Percentiles rank a stretch among this genome's conserved stretches.
phyloP scores from a whole-genome alignment of 1,284 basidiomycete genomes.

The Grifola frondosa region DNA sequence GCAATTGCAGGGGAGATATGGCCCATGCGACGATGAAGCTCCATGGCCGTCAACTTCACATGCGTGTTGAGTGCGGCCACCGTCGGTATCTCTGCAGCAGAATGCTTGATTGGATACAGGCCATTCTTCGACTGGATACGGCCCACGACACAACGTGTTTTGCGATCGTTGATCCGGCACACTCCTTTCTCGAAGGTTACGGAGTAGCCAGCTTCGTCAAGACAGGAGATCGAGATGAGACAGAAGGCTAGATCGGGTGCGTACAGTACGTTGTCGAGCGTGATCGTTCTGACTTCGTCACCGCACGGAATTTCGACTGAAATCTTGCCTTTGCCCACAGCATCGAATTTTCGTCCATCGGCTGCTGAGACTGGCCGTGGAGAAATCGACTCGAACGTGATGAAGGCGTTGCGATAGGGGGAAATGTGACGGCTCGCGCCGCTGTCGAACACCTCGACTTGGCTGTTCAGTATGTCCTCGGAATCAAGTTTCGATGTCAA shows the following conservation, averaged over 20 bases:
- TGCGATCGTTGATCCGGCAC: constrained; percentile 21
- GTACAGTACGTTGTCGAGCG: constrained; percentile 33
- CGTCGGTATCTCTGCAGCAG: too few relatives aligned
- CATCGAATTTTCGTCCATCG: constrained; percentile 32
- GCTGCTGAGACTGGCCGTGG: constrained; percentile 31
- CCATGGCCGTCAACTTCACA: constrained; percentile 18
- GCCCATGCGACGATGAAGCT: constrained; percentile 35
- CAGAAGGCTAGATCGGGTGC: constrained; percentile 34
- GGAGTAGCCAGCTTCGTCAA: constrained; percentile 26
- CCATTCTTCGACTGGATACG: constrained; percentile 25
- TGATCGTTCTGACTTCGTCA: constrained; percentile 19
- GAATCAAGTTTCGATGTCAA: too few relatives aligned
- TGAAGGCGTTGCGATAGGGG: constrained; percentile 26
- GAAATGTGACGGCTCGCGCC: constrained; percentile 38
- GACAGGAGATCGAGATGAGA: constrained; percentile 32
- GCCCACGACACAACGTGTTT: constrained; percentile 17
- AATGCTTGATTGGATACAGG: constrained; percentile 28
- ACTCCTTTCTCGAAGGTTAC: constrained; percentile 21
- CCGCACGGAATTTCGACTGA: constrained; percentile 31
- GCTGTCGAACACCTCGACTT: constrained; percentile 33
- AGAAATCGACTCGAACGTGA: constrained; percentile 23
- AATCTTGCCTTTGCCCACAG: constrained; percentile 33
- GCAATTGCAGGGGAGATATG: constrained; percentile 32
- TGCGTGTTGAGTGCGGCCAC: constrained; percentile 7
- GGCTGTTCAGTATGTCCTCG: too few relatives aligned